Evolutionary conservation across 108 stramenopile species (phyloP), one percentile per base, ranked within the genome.

Genomic region (Fragilariopsis cylindrus): DNA sequence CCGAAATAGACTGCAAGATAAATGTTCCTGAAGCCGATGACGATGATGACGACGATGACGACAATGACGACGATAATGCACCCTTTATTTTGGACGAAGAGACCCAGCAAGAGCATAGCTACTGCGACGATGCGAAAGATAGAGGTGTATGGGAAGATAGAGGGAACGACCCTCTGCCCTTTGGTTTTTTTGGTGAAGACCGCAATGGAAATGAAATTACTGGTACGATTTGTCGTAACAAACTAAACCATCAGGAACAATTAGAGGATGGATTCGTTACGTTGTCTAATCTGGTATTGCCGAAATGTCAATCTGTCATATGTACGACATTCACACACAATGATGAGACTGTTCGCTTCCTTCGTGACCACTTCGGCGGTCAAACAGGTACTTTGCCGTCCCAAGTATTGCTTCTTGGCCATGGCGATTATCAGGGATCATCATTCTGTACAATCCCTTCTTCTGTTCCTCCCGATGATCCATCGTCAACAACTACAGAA

Each of bases 121-220:
- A 30, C 30, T 53, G 52, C 52, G 52, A 63, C 62, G 30, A 15
- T 63, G 40, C 62, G 4, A 63, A 7, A 18, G 62, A 63, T 18
- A 12, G 52, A 15, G 52, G 52, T 53, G 15, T 53, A 12, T 12
- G 12, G 15, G 15, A n/a, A 12, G 52, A 53, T n/a, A 15, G 12
- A 2, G 15, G 52, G 15, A 53, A 53, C n/a, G 52, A 53, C n/a
- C 52, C 15, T 15, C 2, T 72, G 21, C 72, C 72, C 11, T 48
- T 72, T 46, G 72, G 72, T 18, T 49, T 3, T 18, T 72, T 72
- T 65, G 72, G 72, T 8, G 9, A 30, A 47, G 30, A 30, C 30
- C 30, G 30, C 30, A 30, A 30, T 30, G 30, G 30, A 30, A 30
- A 30, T 30, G 30, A 30, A 30, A 30, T 2, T 30, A 30, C 30